These are phyloP conservation scores for Cladosporium cucumerinum DNA, from an alignment of 2,329 filamentous ascomycete genomes.

Conservation along the genomic window DNA sequence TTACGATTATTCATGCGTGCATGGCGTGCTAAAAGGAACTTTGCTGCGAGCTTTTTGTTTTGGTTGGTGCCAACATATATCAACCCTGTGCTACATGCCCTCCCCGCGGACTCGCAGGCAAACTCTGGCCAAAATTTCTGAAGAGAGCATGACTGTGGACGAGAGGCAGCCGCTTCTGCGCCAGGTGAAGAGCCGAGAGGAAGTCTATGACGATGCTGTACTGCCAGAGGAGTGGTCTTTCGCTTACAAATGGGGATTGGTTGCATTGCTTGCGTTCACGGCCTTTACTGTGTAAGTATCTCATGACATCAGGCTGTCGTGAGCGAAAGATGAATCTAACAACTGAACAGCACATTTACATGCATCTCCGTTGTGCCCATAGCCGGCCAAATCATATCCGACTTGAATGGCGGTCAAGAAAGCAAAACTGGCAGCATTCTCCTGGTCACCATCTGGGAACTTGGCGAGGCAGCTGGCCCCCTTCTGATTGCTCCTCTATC, in stretches of 20 bases:
- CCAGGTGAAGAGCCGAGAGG: conserved; percentile 15
- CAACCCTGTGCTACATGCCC: background rate
- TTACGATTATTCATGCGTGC: background rate
- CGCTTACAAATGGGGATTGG: conserved; percentile 50
- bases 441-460: conserved; percentile 49
- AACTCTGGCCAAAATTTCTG: conserved; percentile 1
- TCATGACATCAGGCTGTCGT: background rate
- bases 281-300: conserved; percentile 54
- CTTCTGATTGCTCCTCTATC: conserved; percentile 46
- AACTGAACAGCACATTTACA: conserved; percentile 28
- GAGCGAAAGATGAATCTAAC: background rate
- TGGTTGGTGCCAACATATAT: conserved; percentile 1
- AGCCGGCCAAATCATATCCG: conserved; percentile 27
- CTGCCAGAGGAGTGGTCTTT: conserved; percentile 51
- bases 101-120: conserved; percentile 3
- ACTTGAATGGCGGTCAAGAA: conserved; percentile 23
- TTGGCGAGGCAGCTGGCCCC: conserved; percentile 47
- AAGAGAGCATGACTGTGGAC: conserved; percentile 15
- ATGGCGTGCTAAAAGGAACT: conserved; percentile 7
- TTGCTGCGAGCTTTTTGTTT: background rate
- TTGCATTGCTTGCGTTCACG: conserved; percentile 52
- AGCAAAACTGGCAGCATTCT: conserved; percentile 33
- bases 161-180: conserved; percentile 16
- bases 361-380: conserved; percentile 33
- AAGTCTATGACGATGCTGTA: conserved; percentile 7